A percentile compares a stretch with the other conserved stretches of the same genome.
phyloP scores from a whole-genome alignment of 768 basidiomycete genomes.

The Suillus lakei region DNA sequence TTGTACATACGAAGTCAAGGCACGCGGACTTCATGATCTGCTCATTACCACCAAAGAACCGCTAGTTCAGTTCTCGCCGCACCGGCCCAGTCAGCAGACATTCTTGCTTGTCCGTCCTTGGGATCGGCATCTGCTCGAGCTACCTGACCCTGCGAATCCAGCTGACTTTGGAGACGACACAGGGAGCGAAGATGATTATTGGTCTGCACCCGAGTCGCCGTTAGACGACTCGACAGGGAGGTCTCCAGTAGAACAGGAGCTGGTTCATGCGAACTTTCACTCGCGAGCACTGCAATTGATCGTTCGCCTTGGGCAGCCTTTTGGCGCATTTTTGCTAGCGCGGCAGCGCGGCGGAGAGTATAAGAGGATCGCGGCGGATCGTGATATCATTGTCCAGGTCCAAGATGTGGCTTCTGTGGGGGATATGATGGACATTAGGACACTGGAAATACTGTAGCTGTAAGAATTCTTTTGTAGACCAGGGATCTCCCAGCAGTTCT shows the following conservation, averaged over 20 bases:
- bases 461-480: too few species aligned
- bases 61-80: too few species aligned
- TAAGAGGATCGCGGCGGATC: not conserved
- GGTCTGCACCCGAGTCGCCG: not conserved
- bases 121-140: too few species aligned
- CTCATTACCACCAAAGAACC: too few species aligned
- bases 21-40: too few species aligned
- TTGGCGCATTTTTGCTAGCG: not conserved
- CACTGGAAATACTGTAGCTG: not conserved
- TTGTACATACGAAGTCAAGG: too few species aligned
- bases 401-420: not conserved
- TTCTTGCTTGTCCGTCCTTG: too few species aligned
- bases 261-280: not conserved
- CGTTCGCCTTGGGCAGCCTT: not conserved
- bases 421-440: not conserved
- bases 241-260: not conserved
- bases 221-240: not conserved
- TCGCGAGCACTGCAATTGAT: not conserved
- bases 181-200: too few species aligned
- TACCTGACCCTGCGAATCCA: too few species aligned
- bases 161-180: too few species aligned
- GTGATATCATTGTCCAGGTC: not conserved
- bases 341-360: not conserved
- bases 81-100: too few species aligned
- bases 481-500: too few species aligned